These are phyloP conservation scores for Pinus taeda DNA, from an alignment of 75 land plant species.

Conservation along the genomic window DNA sequence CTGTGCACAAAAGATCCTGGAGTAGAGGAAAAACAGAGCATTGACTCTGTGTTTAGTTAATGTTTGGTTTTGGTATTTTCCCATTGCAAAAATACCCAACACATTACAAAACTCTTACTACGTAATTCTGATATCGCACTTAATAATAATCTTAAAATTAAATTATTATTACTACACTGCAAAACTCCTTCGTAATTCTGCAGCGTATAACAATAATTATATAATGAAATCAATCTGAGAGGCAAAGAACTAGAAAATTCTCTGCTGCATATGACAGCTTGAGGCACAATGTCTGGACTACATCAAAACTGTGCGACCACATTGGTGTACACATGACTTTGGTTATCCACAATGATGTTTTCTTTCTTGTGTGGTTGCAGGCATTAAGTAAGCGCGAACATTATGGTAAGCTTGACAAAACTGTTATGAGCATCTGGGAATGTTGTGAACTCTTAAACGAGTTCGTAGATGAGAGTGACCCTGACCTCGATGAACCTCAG, in stretches of 20 bases:
- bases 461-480: conserved; percentile 79
- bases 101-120: no score
- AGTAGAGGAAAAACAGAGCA: no score
- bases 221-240: no score
- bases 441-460: conserved; percentile 80
- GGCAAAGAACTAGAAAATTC: neutral
- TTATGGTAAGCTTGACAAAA: conserved; percentile 52
- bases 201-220: no score
- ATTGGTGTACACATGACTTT: neutral
- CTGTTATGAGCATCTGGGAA: conserved; percentile 91
- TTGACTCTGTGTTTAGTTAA: no score
- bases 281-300: neutral
- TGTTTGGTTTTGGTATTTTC: no score
- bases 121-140: no score
- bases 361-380: conserved; percentile 30
- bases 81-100: no score
- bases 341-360: no score
- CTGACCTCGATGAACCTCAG: conserved; percentile 88
- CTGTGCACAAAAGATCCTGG: no score
- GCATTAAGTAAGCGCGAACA: conserved; percentile 62
- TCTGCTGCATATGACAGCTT: neutral
- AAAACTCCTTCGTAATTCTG: no score
- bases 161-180: neutral
- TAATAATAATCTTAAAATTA: neutral
- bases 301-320: neutral